Evolutionary conservation across 2,329 filamentous ascomycete genomes (phyloP), one percentile per base, ranked within the genome.

Genomic region (Exophiala sp.): DNA sequence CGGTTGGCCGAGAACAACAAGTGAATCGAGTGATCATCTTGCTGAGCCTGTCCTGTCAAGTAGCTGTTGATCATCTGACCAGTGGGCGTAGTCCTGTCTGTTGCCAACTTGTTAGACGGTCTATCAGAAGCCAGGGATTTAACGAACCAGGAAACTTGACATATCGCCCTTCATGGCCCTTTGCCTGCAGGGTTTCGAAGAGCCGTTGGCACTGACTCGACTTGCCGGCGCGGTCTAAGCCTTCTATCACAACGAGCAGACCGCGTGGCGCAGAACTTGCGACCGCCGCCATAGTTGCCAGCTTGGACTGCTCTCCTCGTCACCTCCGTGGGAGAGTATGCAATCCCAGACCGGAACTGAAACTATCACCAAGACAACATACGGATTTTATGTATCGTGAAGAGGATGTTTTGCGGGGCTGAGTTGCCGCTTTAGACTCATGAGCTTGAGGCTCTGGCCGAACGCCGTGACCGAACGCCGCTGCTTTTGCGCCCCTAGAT

Each of bases 11-110:
- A 88, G 68, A 95, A 95, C 16, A 95, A 76, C 1, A 95, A 76
- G 66, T 96, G 90, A 60, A 95, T 91, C 2, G 84, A 85, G 64
- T 95, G 88, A 66, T 95, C 89, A 54, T 93, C 86, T 67, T 90
- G 80, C 50, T 86, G 78, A 19, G 79, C 73, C 48, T 85, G 69
- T 51, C 83, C 83, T 57, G 80, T 83, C 56, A 96, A 77, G 65
- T 95, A 96, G 39, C 73, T 72, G 66, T 94, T 83, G 65, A 96
- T 95, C 78, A 94, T 85, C 61, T 86, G 79, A 1, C 90, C 90
- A 60, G 91, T 95, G 0, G 85, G 79, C 3, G 90, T 95, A 2
- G 81, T 83, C 58, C 90, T 78, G 65, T 95, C 88, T 90, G 57
- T 14, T n/a, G n/a, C n/a, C n/a, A n/a, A n/a, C n/a, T n/a, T n/a